These are phyloP conservation scores for Agaricus blazei DNA, from an alignment of 768 basidiomycete genomes.

Conservation along the genomic window DNA sequence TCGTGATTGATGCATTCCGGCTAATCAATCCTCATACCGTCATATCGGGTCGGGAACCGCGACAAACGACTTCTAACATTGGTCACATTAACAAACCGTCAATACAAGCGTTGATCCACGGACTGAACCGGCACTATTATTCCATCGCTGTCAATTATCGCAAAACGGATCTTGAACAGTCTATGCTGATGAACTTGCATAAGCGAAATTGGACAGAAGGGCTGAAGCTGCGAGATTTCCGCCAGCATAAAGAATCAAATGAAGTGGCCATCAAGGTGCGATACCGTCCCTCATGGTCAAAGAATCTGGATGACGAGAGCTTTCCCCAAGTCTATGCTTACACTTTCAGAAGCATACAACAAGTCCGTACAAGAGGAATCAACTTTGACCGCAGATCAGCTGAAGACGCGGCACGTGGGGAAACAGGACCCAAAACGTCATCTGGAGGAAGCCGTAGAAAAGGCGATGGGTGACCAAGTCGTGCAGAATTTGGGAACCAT, in stretches of 20 bases:
- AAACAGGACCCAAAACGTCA: conserved; percentile 99
- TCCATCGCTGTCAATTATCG: conserved; percentile 96
- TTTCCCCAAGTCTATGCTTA: conserved; percentile 75
- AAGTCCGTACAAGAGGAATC: conserved; percentile 98
- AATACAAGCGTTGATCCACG: conserved; percentile 97
- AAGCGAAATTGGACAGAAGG: conserved; percentile 99
- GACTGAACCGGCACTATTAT: conserved; percentile 97
- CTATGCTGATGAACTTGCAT: conserved; percentile 98
- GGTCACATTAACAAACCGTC: conserved; percentile 99
- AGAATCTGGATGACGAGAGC: conserved; percentile 12
- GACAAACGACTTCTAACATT: conserved; percentile 97
- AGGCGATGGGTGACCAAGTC: conserved; percentile 96
- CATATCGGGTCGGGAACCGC: conserved; percentile 87
- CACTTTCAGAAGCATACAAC: conserved; percentile 91
- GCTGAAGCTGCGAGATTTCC: conserved; percentile 86
- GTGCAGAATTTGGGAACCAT: conserved; percentile 94
- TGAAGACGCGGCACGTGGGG: conserved; percentile 96
- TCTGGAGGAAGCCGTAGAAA: conserved; percentile 95
- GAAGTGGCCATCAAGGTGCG: conserved; percentile 93
- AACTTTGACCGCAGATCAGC: conserved; percentile 87
- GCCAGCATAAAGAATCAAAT: conserved; percentile 80
- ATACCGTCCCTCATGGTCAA: background rate
- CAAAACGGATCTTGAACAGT: conserved; percentile 96
- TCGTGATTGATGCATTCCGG: conserved; percentile 98
- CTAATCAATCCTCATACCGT: conserved; percentile 90